Evolutionary conservation across 805 yeast species (phyloP).

Genomic region (Myxozyma neotropica): DNA sequence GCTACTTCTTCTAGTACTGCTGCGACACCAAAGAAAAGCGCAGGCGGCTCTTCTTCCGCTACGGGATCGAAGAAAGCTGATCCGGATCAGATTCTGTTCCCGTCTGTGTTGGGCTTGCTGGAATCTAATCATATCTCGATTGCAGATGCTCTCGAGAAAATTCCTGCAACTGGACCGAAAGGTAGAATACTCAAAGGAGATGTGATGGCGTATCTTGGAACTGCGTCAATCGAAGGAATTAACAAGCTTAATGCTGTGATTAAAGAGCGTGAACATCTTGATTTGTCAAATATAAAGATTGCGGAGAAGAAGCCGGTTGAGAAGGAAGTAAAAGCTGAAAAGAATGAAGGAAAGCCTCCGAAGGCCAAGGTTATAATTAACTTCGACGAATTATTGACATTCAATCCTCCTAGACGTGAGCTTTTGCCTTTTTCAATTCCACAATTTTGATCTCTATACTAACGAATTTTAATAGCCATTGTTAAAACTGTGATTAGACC

Average conservation of each 20-base stretch:
- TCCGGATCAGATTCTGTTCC: conserved; percentile 66
- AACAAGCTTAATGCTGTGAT: conserved; percentile 58
- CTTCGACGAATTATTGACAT: conserved; percentile 32
- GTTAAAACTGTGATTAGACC: conserved; percentile 28
- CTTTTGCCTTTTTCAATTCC: neutral
- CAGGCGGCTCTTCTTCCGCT: conserved; percentile 14
- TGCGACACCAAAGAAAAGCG: conserved; percentile 2
- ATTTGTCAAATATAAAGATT: conserved; percentile 62
- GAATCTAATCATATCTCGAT: conserved; percentile 62
- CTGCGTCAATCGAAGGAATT: conserved; percentile 61
- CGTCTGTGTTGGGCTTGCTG: conserved; percentile 74
- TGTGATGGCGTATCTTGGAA: conserved; percentile 79
- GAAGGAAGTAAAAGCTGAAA: conserved; percentile 30
- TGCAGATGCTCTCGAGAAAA: conserved; percentile 70
- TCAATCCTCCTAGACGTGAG: conserved; percentile 31
- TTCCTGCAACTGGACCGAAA: conserved; percentile 83
- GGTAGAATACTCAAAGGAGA: conserved; percentile 92
- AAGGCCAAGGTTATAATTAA: conserved; percentile 32
- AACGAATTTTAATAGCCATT: conserved; percentile 8
- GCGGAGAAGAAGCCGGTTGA: conserved; percentile 41
- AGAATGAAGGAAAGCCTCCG: conserved; percentile 19
- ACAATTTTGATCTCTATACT: neutral
- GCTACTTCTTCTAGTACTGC: conserved; percentile 14
- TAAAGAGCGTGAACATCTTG: conserved; percentile 61
- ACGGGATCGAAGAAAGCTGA: conserved; percentile 51